These are phyloP conservation scores for Lentinula sp. DNA, from an alignment of 768 basidiomycete species.

Conservation along the genomic window DNA sequence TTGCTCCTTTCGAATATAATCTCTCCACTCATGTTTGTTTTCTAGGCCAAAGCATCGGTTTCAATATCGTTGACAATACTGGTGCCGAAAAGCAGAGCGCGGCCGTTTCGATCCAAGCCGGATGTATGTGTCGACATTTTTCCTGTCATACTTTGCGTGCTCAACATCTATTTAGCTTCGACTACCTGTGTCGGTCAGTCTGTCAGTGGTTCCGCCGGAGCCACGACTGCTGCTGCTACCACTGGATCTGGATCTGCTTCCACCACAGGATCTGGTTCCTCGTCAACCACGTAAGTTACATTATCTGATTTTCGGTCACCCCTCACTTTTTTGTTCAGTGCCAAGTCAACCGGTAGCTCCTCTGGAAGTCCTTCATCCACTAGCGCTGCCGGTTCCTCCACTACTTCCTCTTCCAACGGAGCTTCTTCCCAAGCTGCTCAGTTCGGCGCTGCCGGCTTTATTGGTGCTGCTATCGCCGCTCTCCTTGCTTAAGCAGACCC, in stretches of 20 bases:
- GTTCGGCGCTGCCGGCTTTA: conserved; percentile 33
- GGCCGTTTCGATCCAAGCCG: conserved; percentile 39
- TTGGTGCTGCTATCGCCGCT: conserved; percentile 40
- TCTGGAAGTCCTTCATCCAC: background rate
- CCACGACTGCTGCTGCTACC: conserved; percentile 11
- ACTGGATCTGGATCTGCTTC: conserved; percentile 14
- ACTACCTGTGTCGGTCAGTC: conserved; percentile 29
- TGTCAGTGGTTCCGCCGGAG: conserved; percentile 8
- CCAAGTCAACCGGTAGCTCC: background rate
- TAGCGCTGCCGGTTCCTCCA: conserved; percentile 10
- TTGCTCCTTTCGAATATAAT: background rate
- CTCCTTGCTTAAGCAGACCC: conserved; percentile 28
- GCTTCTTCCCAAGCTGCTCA: conserved; percentile 24
- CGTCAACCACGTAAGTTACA: background rate
- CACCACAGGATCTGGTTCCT: conserved; percentile 9
- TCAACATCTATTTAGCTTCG: conserved; percentile 20
- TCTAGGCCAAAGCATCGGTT: conserved; percentile 46
- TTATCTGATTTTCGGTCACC: background rate
- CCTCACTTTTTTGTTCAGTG: background rate
- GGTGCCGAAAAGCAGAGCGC: conserved; percentile 48
- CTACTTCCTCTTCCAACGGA: conserved; percentile 15
- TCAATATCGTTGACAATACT: conserved; percentile 55
- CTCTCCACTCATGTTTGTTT: background rate
- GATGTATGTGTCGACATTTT: conserved; percentile 34
- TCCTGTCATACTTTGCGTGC: background rate